Evolutionary conservation across 2,329 filamentous ascomycete species (phyloP), one percentile per base, ranked within the genome.

Genomic region (Verticillium nonalfalfae): DNA sequence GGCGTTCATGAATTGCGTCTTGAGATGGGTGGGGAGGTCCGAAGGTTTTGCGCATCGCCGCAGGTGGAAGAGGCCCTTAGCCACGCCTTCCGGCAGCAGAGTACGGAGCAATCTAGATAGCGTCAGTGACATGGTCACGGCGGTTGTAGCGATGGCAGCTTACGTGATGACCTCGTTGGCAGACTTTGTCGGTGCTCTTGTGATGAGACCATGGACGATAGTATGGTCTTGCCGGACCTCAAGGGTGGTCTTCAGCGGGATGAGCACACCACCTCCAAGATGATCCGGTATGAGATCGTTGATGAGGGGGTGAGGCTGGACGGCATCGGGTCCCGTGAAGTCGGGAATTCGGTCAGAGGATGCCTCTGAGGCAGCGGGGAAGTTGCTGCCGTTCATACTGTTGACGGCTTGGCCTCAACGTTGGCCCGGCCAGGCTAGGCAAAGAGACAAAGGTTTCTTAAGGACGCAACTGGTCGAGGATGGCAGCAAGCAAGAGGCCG

Each of bases 101-200:
- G 78, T 76, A 68, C 83, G 81, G 67, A 87, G 75, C 26, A 63
- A 56, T 26, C 64, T 65, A 33, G 4, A 6, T 4, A 15, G 3
- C 35, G 66, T 76, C 68, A 77, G 68, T 63, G 69, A 31, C 18
- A 18, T n/a, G 7, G 6, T 18, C 9, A 52, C 5, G 18, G 21
- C 7, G 13, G 21, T 18, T 5, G 13, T 13, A 7, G 14, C 14
- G 34, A 5, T 7, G 18, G 31, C 50, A 21, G 80, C 85, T 73
- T 77, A 93, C 90, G 83, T 86, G 70, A 95, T 84, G 69, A 92
- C 83, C 66, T 83, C 81, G 73, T 90, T 91, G 66, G 90, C 89
- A 68, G 83, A 81, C 74, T 87, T 90, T 65, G 87, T 85, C 56
- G 90, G 90, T 60, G 90, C 84, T 69, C 89, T 83, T 58, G 91